These are phyloP conservation scores for Neurospora sp. DNA, from an alignment of 495 filamentous ascomycete genomes.

Conservation along the genomic window DNA sequence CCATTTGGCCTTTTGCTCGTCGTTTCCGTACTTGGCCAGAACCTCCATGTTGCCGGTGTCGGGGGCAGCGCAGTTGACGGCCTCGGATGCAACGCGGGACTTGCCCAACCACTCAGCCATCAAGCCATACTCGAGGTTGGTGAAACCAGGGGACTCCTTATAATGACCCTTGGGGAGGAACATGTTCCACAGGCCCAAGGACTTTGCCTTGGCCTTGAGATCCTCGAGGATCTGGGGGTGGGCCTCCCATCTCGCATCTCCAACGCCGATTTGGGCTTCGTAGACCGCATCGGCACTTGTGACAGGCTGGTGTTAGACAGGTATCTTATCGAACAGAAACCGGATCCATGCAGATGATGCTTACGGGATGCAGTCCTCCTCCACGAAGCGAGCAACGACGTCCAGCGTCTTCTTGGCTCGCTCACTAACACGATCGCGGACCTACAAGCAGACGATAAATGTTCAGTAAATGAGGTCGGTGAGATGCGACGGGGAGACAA, in stretches of 20 bases:
- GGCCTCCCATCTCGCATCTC: conserved; percentile 60
- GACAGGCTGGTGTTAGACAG: conserved; percentile 7
- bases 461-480: conserved; percentile 16
- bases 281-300: conserved; percentile 61
- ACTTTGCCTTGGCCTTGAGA: conserved; percentile 72
- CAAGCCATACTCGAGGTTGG: conserved; percentile 84
- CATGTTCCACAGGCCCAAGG: conserved; percentile 95
- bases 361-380: conserved; percentile 85
- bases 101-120: conserved; percentile 88
- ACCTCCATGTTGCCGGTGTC: conserved; percentile 98
- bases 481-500: conserved; percentile 4
- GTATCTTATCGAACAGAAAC: not conserved
- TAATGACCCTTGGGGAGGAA: conserved; percentile 93
- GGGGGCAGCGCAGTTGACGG: conserved; percentile 82
- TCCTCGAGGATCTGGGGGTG: conserved; percentile 78
- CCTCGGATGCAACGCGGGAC: conserved; percentile 70
- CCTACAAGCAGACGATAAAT: conserved; percentile 20
- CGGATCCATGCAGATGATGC: conserved; percentile 14
- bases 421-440: conserved; percentile 59
- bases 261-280: conserved; percentile 67
- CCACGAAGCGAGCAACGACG: conserved; percentile 88
- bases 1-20: conserved; percentile 83
- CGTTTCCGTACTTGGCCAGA: conserved; percentile 83
- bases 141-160: conserved; percentile 83
- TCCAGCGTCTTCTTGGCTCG: conserved; percentile 57